Conservation (phyloP, 2,329 filamentous ascomycete genomes). For the Epichloe scottii region DNA sequence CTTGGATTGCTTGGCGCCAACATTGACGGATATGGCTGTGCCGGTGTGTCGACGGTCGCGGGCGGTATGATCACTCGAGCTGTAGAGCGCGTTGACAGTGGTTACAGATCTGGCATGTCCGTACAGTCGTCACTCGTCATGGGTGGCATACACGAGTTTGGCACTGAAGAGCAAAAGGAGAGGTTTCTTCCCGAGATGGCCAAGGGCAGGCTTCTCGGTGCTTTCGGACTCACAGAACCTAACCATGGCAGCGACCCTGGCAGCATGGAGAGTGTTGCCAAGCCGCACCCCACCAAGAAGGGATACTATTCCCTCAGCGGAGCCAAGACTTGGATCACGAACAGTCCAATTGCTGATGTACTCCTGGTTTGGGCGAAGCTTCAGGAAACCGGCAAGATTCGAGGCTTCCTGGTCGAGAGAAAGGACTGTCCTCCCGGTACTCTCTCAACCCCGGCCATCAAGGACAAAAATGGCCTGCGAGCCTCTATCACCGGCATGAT, state of each 20-base stretch:
- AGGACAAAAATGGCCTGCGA: conserved; percentile 88
- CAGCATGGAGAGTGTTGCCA: conserved; percentile 81
- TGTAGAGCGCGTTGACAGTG: conserved; percentile 82
- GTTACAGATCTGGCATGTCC: conserved; percentile 85
- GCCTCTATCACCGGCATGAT: conserved; percentile 98
- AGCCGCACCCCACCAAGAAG: conserved; percentile 69
- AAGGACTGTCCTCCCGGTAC: conserved; percentile 76
- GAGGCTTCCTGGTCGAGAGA: conserved; percentile 82
- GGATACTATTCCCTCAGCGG: conserved; percentile 71
- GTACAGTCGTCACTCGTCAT: conserved; percentile 89
- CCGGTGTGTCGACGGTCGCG: conserved; percentile 76
- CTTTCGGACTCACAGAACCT: conserved; percentile 83
- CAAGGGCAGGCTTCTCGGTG: conserved; percentile 69
- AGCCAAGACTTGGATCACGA: conserved; percentile 91
- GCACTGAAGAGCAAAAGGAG: conserved; percentile 77
- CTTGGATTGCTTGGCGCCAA: conserved; percentile 78
- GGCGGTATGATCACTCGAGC: conserved; percentile 83
- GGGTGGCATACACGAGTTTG: conserved; percentile 83
- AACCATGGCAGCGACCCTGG: conserved; percentile 89
- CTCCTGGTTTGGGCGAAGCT: conserved; percentile 88
- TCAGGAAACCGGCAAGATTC: conserved; percentile 82
- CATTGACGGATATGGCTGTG: conserved; percentile 79
- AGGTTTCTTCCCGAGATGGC: conserved; percentile 70
- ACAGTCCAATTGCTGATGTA: conserved; percentile 79
- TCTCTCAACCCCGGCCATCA: conserved; percentile 80